phyloP scores from a whole-genome alignment of 345 rosid species.

The Hevea brasiliensis region DNA sequence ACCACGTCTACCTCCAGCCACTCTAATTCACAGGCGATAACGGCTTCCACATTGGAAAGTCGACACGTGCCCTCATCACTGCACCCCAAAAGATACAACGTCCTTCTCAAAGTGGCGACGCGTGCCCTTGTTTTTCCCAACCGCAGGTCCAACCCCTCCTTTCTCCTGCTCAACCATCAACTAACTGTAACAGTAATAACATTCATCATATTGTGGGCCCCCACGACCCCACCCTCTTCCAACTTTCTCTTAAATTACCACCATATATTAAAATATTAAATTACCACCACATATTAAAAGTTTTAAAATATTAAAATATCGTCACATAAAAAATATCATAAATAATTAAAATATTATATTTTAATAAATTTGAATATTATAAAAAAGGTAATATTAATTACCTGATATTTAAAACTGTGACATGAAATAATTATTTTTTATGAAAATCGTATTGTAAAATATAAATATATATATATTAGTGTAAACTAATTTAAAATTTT shows the following conservation, averaged over 20 bases:
- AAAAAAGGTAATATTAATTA: no score
- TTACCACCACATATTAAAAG: neutral
- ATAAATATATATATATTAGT: no score
- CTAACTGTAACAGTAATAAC: neutral
- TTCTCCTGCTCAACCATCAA: neutral
- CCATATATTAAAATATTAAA: neutral
- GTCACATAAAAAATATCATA: no score
- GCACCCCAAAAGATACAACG: neutral
- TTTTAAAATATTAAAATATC: no score
- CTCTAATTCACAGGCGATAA: neutral
- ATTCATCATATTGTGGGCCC: conserved; percentile 1
- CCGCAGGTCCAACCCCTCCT: neutral
- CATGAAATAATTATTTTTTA: no score
- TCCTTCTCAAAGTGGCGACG: conserved; percentile 1
- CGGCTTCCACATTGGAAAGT: neutral
- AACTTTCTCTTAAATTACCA: neutral
- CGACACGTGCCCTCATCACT: conserved; percentile 7
- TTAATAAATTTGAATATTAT: no score
- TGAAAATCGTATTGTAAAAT: no score
- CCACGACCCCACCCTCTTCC: neutral
- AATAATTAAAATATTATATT: no score
- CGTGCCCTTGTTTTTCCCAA: conserved; percentile 15
- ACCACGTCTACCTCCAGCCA: no score
- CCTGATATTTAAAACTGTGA: no score
- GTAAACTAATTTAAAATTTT: no score